These are phyloP conservation scores for Penstemon eatonii DNA, from an alignment of 257 asterid species.

Conservation along the genomic window DNA sequence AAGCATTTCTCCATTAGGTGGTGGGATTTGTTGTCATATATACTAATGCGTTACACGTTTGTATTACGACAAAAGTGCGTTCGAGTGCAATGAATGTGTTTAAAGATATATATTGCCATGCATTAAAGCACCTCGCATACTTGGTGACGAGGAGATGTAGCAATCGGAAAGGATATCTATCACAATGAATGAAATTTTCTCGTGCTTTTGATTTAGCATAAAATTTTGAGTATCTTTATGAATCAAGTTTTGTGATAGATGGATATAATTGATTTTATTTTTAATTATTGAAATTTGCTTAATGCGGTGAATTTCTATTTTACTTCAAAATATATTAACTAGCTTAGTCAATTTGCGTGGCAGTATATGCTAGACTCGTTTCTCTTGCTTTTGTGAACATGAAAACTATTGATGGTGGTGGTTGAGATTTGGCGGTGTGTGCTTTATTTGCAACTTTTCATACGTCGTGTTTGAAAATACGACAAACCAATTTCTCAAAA, in stretches of 20 bases:
- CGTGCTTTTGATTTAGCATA: too few species aligned
- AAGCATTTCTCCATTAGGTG: slow-evolving; percentile 14
- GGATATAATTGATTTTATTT: background rate
- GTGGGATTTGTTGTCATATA: slow-evolving; percentile 19
- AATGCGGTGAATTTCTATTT: slow-evolving; percentile 1
- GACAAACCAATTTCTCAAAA: background rate
- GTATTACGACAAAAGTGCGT: background rate
- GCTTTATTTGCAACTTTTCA: too few species aligned
- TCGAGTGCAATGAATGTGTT: slow-evolving; percentile 10
- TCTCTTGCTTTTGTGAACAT: too few species aligned
- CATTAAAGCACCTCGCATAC: slow-evolving; percentile 17
- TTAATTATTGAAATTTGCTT: slow-evolving; percentile 12
- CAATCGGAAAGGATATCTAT: too few species aligned
- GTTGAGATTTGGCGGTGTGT: too few species aligned
- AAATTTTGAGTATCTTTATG: too few species aligned
- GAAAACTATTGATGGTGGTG: too few species aligned
- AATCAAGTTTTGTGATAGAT: background rate
- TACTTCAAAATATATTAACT: background rate
- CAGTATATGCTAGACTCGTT: too few species aligned
- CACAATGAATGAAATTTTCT: too few species aligned
- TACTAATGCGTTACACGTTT: slow-evolving; percentile 4
- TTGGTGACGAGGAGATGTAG: background rate
- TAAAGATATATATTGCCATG: slow-evolving; percentile 18
- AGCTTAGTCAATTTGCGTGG: background rate
- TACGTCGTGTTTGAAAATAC: background rate